These are phyloP conservation scores for Hansfordia pulvinata DNA, from an alignment of 2,329 filamentous ascomycete species.

Conservation along the genomic window DNA sequence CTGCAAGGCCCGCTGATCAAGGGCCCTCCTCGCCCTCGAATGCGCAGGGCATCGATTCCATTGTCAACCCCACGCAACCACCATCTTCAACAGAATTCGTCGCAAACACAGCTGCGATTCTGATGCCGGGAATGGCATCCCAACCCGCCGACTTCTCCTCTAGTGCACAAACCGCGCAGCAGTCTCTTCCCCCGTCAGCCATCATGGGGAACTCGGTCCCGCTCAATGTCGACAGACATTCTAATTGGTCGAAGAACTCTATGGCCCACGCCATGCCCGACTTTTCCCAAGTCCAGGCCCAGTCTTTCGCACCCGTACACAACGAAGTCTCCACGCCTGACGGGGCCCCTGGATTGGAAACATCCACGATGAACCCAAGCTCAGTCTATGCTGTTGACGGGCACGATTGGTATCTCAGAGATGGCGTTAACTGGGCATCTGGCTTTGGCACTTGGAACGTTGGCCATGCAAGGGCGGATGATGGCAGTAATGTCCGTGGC, in stretches of 20 bases:
- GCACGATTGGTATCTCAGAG: conserved; percentile 43
- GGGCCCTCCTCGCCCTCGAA: conserved; percentile 1
- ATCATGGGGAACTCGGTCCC: conserved; percentile 10
- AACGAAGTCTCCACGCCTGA: conserved; percentile 6
- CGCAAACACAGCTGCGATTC: conserved; percentile 12
- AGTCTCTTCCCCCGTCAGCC: conserved; percentile 8
- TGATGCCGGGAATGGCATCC: conserved; percentile 11
- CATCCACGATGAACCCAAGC: conserved; percentile 15
- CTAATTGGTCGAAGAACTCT: conserved; percentile 12
- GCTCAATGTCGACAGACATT: conserved; percentile 7
- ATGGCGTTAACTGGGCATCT: conserved; percentile 43
- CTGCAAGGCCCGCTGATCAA: too few species aligned
- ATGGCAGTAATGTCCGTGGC: too few species aligned
- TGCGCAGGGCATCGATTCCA: conserved; percentile 13
- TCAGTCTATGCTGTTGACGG: conserved; percentile 29
- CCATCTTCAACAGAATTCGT: conserved; percentile 12
- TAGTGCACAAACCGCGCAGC: conserved; percentile 6
- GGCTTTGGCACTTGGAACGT: conserved; percentile 41
- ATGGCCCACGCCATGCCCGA: conserved; percentile 12
- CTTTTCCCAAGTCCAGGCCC: conserved; percentile 9
- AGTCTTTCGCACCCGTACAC: conserved; percentile 10
- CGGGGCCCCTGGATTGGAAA: too few species aligned
- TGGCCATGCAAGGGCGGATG: conserved; percentile 8
- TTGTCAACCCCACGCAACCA: conserved; percentile 14
- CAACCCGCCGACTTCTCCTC: conserved; percentile 11